Conservation (phyloP, 345 rosid species). For the Fremontodendron californicum region DNA sequence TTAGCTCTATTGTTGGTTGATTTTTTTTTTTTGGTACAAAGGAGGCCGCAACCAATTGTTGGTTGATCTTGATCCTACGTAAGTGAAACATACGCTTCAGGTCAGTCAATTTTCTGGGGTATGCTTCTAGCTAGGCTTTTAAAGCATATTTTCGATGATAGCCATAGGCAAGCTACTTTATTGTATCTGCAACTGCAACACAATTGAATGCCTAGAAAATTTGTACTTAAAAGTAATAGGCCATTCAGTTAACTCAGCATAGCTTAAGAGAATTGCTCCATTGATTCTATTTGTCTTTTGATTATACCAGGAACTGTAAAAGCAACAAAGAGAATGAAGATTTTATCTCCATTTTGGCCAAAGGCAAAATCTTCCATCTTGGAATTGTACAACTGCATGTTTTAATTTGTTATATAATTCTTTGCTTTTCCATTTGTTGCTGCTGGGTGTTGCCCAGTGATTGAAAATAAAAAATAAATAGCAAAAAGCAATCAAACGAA, state of each 20-base stretch:
- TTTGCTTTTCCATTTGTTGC: too few species aligned
- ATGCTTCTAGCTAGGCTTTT: neutral
- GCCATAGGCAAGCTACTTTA: neutral
- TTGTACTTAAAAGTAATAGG: neutral
- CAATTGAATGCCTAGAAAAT: neutral
- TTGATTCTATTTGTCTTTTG: neutral
- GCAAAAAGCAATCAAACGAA: too few species aligned
- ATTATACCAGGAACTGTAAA: neutral
- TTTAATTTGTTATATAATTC: too few species aligned
- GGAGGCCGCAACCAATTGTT: too few species aligned
- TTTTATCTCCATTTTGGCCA: neutral
- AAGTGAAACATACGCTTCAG: neutral
- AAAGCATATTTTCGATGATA: too few species aligned
- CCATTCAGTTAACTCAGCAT: too few species aligned
- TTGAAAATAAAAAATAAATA: too few species aligned
- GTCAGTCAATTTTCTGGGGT: neutral
- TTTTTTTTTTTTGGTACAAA: too few species aligned
- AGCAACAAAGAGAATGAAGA: neutral
- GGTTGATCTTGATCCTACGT: too few species aligned
- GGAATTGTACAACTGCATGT: neutral
- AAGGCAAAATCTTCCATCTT: neutral
- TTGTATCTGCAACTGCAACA: neutral
- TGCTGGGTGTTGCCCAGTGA: too few species aligned
- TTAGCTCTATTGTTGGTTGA: conserved; percentile 11
- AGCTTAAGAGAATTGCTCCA: neutral